Conservation (phyloP, 1,284 basidiomycete species). For the Schizophyllum commune region DNA sequence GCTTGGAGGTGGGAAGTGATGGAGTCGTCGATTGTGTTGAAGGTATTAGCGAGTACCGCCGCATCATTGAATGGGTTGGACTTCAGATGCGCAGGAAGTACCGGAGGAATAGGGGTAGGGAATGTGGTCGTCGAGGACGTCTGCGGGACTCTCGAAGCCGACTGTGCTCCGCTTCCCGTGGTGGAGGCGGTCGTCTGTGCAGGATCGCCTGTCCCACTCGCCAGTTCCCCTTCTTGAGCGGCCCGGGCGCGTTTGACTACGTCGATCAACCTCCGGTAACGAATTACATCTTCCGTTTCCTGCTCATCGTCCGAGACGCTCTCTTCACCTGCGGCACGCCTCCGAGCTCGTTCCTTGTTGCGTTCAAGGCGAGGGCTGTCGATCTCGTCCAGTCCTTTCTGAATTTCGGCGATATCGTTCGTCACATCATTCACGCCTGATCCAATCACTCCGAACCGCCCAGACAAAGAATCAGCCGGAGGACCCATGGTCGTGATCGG, state of each 20-base stretch:
- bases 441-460: too few relatives aligned
- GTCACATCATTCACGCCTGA: too few relatives aligned
- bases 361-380: background rate
- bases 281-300: constrained; percentile 1
- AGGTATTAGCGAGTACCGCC: background rate
- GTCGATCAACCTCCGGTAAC: background rate
- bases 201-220: too few relatives aligned
- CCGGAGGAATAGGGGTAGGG: background rate
- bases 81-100: background rate
- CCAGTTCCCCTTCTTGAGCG: too few relatives aligned
- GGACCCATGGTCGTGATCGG: too few relatives aligned
- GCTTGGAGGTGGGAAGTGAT: constrained; percentile 1
- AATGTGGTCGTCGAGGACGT: background rate
- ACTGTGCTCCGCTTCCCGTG: too few relatives aligned
- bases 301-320: constrained; percentile 6
- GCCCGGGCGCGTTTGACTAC: too few relatives aligned
- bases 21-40: background rate
- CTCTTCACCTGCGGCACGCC: background rate
- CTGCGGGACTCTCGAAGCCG: too few relatives aligned
- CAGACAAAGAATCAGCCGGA: too few relatives aligned
- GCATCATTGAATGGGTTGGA: background rate
- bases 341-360: background rate
- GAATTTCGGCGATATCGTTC: too few relatives aligned
- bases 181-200: too few relatives aligned
- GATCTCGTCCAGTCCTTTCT: too few relatives aligned